Evolutionary conservation across 1,284 basidiomycete genomes (phyloP).

Genomic region (Ustilago tritici): DNA sequence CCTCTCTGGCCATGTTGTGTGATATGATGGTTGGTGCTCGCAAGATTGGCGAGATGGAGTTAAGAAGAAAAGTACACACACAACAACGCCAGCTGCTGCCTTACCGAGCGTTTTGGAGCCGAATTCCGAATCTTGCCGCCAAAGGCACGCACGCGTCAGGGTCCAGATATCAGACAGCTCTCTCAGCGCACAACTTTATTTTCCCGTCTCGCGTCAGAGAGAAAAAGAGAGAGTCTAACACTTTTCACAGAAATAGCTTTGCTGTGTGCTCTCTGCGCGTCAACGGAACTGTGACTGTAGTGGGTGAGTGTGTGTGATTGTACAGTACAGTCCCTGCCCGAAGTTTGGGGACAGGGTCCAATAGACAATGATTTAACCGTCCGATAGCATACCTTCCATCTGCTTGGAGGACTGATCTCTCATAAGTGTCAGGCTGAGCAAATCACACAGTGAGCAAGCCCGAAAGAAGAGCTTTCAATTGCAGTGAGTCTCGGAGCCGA

Average conservation of each 20-base stretch:
- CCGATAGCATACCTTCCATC: no score
- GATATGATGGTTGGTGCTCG: neutral
- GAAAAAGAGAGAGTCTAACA: conserved; percentile 1
- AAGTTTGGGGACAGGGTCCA: no score
- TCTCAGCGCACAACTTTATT: neutral
- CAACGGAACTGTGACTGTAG: no score
- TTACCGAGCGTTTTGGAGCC: neutral
- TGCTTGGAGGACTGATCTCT: no score
- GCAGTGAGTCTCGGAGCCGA: no score
- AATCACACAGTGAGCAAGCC: no score
- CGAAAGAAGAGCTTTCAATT: no score
- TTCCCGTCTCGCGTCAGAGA: neutral
- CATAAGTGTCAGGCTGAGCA: no score
- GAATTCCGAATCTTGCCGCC: conserved; percentile 3
- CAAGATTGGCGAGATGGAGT: neutral
- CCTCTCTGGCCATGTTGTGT: neutral
- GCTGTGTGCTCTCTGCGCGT: no score
- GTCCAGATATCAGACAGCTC: neutral
- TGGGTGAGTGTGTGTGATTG: no score
- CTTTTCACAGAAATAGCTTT: neutral
- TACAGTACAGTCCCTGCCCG: no score
- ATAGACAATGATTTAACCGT: no score
- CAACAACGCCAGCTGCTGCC: neutral
- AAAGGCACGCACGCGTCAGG: neutral
- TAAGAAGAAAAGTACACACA: neutral